Evolutionary conservation across 257 asterid species (phyloP).

Genomic region (Solanum corneliomulleri): DNA sequence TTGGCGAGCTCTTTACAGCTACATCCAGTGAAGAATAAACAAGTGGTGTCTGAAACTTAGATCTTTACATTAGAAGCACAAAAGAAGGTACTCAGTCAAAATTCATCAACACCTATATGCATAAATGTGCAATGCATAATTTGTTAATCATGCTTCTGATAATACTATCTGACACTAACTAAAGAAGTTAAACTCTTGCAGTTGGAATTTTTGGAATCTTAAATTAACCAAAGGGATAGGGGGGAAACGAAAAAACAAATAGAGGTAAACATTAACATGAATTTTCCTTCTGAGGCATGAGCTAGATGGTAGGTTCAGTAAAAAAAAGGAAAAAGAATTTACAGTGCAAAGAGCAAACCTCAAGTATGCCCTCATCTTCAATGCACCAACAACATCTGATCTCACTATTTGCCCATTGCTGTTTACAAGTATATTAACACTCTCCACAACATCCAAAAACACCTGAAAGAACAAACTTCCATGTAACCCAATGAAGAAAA

Average conservation of each 20-base stretch:
- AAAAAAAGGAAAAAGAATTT: not conserved
- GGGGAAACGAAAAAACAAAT: not conserved
- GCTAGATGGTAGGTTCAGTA: not conserved
- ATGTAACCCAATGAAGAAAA: slow-evolving; percentile 2
- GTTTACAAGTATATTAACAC: slow-evolving; percentile 97
- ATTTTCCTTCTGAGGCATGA: not conserved
- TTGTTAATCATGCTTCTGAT: not conserved
- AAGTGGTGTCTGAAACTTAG: not conserved
- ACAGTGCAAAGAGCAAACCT: slow-evolving; percentile 44
- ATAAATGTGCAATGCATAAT: not conserved
- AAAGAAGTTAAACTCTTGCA: not conserved
- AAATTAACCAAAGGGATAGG: not conserved
- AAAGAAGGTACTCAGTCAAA: not conserved
- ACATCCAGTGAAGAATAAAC: not conserved
- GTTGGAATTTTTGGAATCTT: not conserved
- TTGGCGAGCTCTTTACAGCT: not conserved
- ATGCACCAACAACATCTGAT: slow-evolving; percentile 97
- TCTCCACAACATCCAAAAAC: slow-evolving; percentile 97
- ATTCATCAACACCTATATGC: not conserved
- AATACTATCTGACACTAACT: not conserved
- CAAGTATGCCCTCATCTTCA: slow-evolving; percentile 95
- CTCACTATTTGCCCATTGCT: slow-evolving; percentile 96
- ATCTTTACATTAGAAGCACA: not conserved
- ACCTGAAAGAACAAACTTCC: slow-evolving; percentile 47
- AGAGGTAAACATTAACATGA: not conserved